Evolutionary conservation across 768 basidiomycete species (phyloP), one percentile per base, ranked within the genome.

Genomic region (Mycena capillaripes): DNA sequence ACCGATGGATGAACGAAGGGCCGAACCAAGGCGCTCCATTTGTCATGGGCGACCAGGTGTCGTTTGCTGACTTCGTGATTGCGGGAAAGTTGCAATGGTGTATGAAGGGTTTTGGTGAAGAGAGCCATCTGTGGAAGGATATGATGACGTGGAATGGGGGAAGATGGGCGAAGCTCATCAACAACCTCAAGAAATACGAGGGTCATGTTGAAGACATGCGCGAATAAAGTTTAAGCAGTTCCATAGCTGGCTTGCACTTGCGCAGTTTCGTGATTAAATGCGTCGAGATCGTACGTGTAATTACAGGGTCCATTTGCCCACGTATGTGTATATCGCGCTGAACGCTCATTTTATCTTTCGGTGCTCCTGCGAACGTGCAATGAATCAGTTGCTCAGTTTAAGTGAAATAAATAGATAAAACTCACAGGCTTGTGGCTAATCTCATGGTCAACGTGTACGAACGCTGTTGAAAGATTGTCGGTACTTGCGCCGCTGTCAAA

Each of bases 401-500:
- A 19, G 2, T 38, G 4, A 40, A 42, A 12, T 19, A 9, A 30
- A 55, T 0, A 56, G 17, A 23, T n/a, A n/a, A 29, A 0, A 62
- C 72, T 25, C 67, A 76, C 75, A 7, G 76, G 76, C 52, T 68
- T 71, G 76, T 91, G 90, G n/a, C 86, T 86, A 11, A 86, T 86
- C 78, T 90, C 89, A 75, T 90, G 89, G 78, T 91, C 90, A 40
- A 90, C 88, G 76, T 91, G 90, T 23, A 91, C 89, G 72, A 88
- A 91, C 50, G 89, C 89, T 50, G 66, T 23, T 6, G 19, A 29
- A 40, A 34, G 21, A 21, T 16, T 16, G 53, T 66, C 23, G 27
- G 61, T 32, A 17, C 25, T 29, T 10, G 27, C 19, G 29, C 2
- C 29, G 27, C 6, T 1, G 8, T 10, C n/a, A 58, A 21, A 9